phyloP scores from a whole-genome alignment of 805 yeast species.

The Brettanomyces anomalus region DNA sequence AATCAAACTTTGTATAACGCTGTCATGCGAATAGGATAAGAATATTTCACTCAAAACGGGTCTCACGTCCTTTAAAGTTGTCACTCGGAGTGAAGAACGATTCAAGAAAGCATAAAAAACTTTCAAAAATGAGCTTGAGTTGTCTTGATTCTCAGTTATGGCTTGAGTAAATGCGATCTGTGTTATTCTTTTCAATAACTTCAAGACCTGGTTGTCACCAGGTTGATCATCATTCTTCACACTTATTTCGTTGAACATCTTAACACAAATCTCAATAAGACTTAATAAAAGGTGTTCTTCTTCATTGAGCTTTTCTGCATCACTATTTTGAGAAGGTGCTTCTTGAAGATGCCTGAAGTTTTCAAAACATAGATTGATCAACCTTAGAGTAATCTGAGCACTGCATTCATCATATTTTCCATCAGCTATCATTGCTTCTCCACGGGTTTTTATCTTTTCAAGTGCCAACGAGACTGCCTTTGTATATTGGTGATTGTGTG shows the following conservation, averaged over 20 bases:
- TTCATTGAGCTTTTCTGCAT: slow-evolving; percentile 12
- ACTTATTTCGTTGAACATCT: slow-evolving; percentile 23
- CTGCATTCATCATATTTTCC: not conserved
- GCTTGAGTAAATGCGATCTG: slow-evolving; percentile 35
- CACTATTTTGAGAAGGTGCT: not conserved
- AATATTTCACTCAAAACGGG: slow-evolving; percentile 55
- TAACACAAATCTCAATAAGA: slow-evolving; percentile 31
- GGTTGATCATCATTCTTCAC: not conserved
- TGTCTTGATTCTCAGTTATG: slow-evolving; percentile 23
- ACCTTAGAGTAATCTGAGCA: not conserved
- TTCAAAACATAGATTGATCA: slow-evolving; percentile 24
- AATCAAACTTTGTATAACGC: slow-evolving; percentile 41
- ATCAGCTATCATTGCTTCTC: slow-evolving; percentile 17
- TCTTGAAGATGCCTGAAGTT: not conserved
- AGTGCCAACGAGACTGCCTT: slow-evolving; percentile 22
- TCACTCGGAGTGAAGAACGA: slow-evolving; percentile 35
- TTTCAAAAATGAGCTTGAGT: slow-evolving; percentile 36
- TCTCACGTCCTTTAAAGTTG: slow-evolving; percentile 52
- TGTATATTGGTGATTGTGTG: slow-evolving; percentile 13
- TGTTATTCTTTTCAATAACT: slow-evolving; percentile 29
- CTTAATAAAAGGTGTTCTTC: slow-evolving; percentile 31
- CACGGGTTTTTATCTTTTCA: slow-evolving; percentile 10
- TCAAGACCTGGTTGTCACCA: slow-evolving; percentile 13
- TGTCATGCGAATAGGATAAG: slow-evolving; percentile 56
- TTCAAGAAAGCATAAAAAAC: slow-evolving; percentile 49